Evolutionary conservation across 805 yeast genomes (phyloP).

Genomic region (Saccharomyces jurei): DNA sequence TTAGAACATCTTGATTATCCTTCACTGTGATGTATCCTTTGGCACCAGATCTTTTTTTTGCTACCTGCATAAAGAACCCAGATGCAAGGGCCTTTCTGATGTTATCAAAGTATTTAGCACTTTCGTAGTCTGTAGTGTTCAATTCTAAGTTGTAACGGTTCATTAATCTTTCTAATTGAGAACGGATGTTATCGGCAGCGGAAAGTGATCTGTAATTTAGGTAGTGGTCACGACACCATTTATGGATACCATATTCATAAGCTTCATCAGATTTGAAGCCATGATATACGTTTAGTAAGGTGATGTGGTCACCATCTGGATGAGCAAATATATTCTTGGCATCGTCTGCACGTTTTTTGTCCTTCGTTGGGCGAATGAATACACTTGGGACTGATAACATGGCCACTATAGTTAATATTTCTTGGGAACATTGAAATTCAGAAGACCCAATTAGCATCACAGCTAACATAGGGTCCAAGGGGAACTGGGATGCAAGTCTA

Average conservation of each 20-base stretch:
- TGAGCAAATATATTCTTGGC: constrained; percentile 82
- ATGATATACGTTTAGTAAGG: constrained; percentile 79
- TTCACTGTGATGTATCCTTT: constrained; percentile 86
- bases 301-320: constrained; percentile 90
- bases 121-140: constrained; percentile 57
- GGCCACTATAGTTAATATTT: constrained; percentile 80
- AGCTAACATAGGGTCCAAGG: constrained; percentile 91
- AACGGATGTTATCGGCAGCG: constrained; percentile 80
- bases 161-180: constrained; percentile 79
- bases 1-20: constrained; percentile 90
- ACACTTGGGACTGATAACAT: constrained; percentile 87
- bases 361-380: constrained; percentile 87
- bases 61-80: constrained; percentile 98
- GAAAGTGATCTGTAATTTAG: constrained; percentile 74
- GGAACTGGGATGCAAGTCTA: constrained; percentile 84
- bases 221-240: constrained; percentile 91
- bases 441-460: constrained; percentile 86
- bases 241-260: constrained; percentile 50
- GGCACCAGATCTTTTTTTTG: constrained; percentile 75
- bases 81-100: constrained; percentile 78
- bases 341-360: constrained; percentile 85
- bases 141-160: constrained; percentile 68
- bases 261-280: constrained; percentile 76
- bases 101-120: constrained; percentile 62
- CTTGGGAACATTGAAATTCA: constrained; percentile 79